A percentile compares a stretch with the other conserved stretches of the same genome.
These are phyloP conservation scores for Phlyctochytrium planicorne DNA, from an alignment of 192 early-diverging fungal genomes.

Conservation along the genomic window DNA sequence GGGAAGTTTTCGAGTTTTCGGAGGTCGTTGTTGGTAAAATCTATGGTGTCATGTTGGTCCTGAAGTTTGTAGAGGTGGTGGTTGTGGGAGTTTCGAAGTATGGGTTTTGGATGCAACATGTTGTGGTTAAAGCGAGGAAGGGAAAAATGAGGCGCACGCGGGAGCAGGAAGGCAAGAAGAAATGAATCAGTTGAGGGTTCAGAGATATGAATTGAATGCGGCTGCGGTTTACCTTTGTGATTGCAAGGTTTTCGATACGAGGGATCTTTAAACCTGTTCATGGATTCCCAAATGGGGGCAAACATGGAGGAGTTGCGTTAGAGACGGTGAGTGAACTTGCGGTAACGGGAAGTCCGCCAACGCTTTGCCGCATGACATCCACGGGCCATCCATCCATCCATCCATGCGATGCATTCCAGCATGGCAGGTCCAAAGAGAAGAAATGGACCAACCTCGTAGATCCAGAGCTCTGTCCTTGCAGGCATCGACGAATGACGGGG, in stretches of 20 bases:
- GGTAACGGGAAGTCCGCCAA: no score
- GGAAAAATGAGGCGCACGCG: neutral
- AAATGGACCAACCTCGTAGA: conserved; percentile 66
- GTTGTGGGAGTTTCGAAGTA: conserved; percentile 4
- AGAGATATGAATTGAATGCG: neutral
- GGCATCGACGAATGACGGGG: conserved; percentile 72
- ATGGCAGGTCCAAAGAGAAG: no score
- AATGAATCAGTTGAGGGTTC: no score
- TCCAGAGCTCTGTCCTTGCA: conserved; percentile 89
- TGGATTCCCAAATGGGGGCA: conserved; percentile 1
- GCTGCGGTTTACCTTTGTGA: conserved; percentile 73
- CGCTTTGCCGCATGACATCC: no score
- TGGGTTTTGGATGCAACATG: neutral
- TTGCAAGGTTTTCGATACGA: conserved; percentile 91
- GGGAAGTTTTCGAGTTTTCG: conserved; percentile 87
- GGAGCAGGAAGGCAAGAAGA: neutral
- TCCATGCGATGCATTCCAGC: no score
- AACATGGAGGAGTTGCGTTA: conserved; percentile 8
- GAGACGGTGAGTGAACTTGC: no score
- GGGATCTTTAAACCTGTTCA: conserved; percentile 78
- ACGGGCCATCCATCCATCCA: no score
- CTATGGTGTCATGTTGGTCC: conserved; percentile 88
- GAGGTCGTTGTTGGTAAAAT: conserved; percentile 92
- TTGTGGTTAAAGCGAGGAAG: no score
- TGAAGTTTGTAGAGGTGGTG: neutral